Evolutionary conservation across 139 green algal species (phyloP).

Genomic region (Pleodorina starrii): DNA sequence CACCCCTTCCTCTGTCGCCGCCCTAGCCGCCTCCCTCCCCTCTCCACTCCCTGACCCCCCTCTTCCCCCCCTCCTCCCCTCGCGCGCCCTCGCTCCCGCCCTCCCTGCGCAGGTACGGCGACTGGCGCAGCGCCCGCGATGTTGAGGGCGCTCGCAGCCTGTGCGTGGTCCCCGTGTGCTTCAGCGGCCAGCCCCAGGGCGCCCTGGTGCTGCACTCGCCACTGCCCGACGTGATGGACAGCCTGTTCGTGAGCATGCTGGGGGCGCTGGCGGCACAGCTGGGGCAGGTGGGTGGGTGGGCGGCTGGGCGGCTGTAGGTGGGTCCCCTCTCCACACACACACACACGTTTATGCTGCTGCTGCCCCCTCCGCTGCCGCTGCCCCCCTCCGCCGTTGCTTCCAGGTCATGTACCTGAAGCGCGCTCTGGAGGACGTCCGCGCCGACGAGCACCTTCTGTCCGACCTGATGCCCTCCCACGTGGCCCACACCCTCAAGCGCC

Average conservation of each 20-base stretch:
- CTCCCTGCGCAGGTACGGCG: not conserved
- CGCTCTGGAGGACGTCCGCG: slow-evolving; percentile 41
- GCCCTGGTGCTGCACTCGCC: slow-evolving; percentile 30
- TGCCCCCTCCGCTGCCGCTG: too few relatives aligned
- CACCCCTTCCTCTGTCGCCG: too few relatives aligned
- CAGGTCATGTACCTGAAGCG: slow-evolving; percentile 49
- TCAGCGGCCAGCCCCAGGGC: slow-evolving; percentile 30
- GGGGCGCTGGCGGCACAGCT: slow-evolving; percentile 36
- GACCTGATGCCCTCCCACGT: slow-evolving; percentile 47
- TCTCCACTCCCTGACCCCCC: not conserved
- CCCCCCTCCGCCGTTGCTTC: not conserved
- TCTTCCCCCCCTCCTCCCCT: not conserved
- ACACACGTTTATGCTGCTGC: not conserved
- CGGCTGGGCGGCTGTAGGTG: not conserved
- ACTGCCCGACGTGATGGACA: slow-evolving; percentile 37
- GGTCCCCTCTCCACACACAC: not conserved
- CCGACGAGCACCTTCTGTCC: slow-evolving; percentile 40
- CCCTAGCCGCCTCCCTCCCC: not conserved
- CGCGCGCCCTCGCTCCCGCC: not conserved
- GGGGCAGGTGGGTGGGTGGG: slow-evolving; percentile 20
- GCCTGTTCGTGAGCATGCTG: slow-evolving; percentile 4
- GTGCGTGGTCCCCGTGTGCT: slow-evolving; percentile 18
- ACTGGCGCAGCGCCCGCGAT: slow-evolving; percentile 42
- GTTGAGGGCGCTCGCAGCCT: slow-evolving; percentile 38
- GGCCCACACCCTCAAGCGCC: slow-evolving; percentile 45